phyloP scores from a whole-genome alignment of 2,329 filamentous ascomycete genomes.

The Ophiognomonia clavigignenti-juglandacearum region DNA sequence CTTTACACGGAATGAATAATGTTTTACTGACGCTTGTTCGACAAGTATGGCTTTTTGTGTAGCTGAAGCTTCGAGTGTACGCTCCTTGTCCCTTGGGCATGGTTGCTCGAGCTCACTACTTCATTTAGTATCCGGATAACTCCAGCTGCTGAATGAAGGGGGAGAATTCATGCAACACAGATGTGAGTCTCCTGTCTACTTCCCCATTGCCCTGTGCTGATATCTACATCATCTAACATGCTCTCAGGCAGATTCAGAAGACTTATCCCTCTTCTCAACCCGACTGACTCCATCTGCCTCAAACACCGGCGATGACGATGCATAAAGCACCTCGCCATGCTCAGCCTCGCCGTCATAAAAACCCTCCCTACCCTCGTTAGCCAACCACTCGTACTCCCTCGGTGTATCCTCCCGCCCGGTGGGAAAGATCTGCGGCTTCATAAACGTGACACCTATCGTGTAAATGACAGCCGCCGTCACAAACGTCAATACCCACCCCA shows the following conservation, averaged over 20 bases:
- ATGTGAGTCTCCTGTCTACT: too few relatives aligned
- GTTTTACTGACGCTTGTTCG: too few relatives aligned
- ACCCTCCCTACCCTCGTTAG: background rate
- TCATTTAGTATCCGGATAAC: too few relatives aligned
- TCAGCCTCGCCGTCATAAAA: background rate
- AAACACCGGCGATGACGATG: background rate
- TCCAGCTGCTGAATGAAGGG: too few relatives aligned
- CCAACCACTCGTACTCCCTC: background rate
- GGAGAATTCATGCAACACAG: too few relatives aligned
- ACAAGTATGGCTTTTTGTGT: too few relatives aligned
- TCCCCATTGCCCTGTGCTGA: too few relatives aligned
- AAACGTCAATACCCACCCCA: slow-evolving; percentile 27
- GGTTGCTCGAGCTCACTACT: too few relatives aligned
- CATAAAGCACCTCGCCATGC: background rate
- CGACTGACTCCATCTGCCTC: background rate
- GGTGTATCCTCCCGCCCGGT: slow-evolving; percentile 4
- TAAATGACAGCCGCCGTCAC: slow-evolving; percentile 23
- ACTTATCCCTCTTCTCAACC: background rate
- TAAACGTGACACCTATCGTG: slow-evolving; percentile 16
- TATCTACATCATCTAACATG: background rate
- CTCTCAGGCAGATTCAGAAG: background rate
- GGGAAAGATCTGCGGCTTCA: slow-evolving; percentile 21
- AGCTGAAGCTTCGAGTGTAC: too few relatives aligned
- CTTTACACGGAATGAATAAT: too few relatives aligned
- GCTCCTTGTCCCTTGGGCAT: too few relatives aligned